phyloP scores from a whole-genome alignment of 2,329 filamentous ascomycete species.

The Pseudocercospora eumusae region DNA sequence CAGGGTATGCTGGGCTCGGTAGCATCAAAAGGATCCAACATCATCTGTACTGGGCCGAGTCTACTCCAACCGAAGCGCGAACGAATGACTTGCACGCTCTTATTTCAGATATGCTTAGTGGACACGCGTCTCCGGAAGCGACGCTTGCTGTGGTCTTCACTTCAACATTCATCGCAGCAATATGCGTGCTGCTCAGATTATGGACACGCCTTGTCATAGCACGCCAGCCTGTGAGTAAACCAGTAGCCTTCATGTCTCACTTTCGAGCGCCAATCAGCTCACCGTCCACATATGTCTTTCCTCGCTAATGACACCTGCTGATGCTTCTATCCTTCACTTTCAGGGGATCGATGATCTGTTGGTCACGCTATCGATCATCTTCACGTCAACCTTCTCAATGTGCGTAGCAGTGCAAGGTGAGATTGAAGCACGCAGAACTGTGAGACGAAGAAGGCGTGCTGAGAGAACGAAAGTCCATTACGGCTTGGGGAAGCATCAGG shows the following conservation, averaged over 20 bases:
- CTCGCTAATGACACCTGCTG: too few species aligned
- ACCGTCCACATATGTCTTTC: too few species aligned
- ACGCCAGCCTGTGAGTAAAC: too few species aligned
- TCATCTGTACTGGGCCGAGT: not conserved
- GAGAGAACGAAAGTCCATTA: constrained; percentile 21
- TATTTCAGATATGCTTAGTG: constrained; percentile 8
- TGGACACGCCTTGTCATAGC: constrained; percentile 23
- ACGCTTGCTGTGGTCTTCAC: constrained; percentile 24
- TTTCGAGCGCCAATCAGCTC: too few species aligned
- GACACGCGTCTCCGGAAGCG: constrained; percentile 24
- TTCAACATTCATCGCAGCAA: constrained; percentile 24
- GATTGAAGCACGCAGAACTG: not conserved
- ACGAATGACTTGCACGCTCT: not conserved
- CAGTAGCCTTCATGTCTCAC: too few species aligned
- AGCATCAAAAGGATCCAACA: constrained; percentile 18
- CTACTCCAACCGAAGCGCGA: not conserved
- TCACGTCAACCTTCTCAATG: not conserved
- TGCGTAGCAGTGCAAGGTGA: constrained; percentile 14
- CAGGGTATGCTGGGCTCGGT: constrained; percentile 10
- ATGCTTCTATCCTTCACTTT: too few species aligned
- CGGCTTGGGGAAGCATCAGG: constrained; percentile 26
- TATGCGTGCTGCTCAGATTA: constrained; percentile 22
- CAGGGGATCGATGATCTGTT: constrained; percentile 21
- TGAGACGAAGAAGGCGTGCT: not conserved
- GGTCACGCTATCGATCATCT: not conserved